Base-by-base conservation (phyloP, 192 early-diverging fungal species). In the Ambispora gerdemannii region DNA sequence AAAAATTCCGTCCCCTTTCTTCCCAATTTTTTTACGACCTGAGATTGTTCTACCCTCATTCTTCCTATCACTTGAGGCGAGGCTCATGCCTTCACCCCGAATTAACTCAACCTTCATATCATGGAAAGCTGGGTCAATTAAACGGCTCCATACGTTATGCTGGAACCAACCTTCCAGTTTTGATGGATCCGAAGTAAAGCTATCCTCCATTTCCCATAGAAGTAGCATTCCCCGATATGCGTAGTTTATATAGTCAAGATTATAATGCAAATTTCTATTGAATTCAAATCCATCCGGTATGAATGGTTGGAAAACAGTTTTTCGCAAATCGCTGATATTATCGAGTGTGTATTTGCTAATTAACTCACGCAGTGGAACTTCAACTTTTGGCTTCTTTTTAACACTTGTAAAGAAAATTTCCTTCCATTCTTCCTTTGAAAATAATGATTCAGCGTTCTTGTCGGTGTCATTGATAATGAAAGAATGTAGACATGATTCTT, bases 161-260 rank as follows among this genome's bases (percentile, higher is more conserved):
- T 65, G 38, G 13, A 28, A 65, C 38, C 63, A 65, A 2, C 38
- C 63, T 65, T 65, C 38, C 38, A 65, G 0, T 0, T 50, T 65
- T 64, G 62, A 64, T 43, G 63, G 43, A 47, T 47, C 43, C 6
- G 43, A 47, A 47, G 43, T 47, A 47, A 10, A 47, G 43, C n/a
- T n/a, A n/a, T n/a, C n/a, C n/a, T n/a, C n/a, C n/a, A n/a, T 52
- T 52, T 67, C 50, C 50, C 50, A 67, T 22, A 67, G 19, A 33
- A 28, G 34, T 19, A 67, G 51, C 22, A 53, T 53, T 67, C 50
- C 28, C 20, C 50, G 50, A 67, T 67, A 67, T 4, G 30, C 65
- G 52, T 35, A 47, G 49, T 65, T 65, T 19, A 65, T 65, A 65
- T 27, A 65, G 3, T 65, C 47, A 25, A 65, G 24, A 65, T 51